phyloP scores from a whole-genome alignment of 1,139 yeast genomes.

The Lodderomyces pseudojiufengensis region DNA sequence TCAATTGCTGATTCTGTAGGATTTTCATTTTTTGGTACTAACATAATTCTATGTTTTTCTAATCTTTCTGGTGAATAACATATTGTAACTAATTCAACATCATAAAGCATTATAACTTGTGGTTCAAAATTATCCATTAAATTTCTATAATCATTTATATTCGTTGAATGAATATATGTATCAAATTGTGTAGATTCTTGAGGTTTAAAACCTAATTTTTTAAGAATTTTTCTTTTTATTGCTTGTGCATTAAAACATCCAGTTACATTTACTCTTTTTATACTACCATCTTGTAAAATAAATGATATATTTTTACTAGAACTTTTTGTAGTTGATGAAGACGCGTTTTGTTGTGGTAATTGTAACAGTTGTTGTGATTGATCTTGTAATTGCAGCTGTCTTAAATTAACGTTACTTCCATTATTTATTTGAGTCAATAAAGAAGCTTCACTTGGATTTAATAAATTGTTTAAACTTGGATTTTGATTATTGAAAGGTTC shows the following conservation, averaged over 20 bases:
- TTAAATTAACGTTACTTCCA: slow-evolving; percentile 4
- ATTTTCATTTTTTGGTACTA: slow-evolving; percentile 59
- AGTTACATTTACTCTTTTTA: slow-evolving; percentile 66
- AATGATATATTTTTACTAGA: slow-evolving; percentile 54
- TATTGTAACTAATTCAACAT: slow-evolving; percentile 76
- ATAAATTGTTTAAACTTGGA: background rate
- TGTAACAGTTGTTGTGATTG: slow-evolving; percentile 1
- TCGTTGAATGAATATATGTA: slow-evolving; percentile 32
- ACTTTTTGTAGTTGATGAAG: slow-evolving; percentile 21
- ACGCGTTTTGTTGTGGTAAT: background rate
- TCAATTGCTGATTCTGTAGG: slow-evolving; percentile 67
- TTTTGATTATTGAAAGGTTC: background rate
- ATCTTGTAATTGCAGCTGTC: slow-evolving; percentile 1
- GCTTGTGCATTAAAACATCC: slow-evolving; percentile 83
- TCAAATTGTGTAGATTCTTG: slow-evolving; percentile 39
- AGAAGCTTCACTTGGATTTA: slow-evolving; percentile 14
- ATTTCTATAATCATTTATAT: slow-evolving; percentile 8
- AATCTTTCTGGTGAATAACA: slow-evolving; percentile 72
- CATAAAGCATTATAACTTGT: slow-evolving; percentile 54
- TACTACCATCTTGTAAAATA: slow-evolving; percentile 73
- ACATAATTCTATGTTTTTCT: slow-evolving; percentile 70
- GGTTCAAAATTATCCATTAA: slow-evolving; percentile 9
- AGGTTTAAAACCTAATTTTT: slow-evolving; percentile 51
- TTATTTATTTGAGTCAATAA: slow-evolving; percentile 10
- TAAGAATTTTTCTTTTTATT: slow-evolving; percentile 67